A percentile compares a stretch with the other conserved stretches of the same genome.
Conservation (phyloP, 202 grass and related monocot species). For the Schoenoplectus tabernaemontani region DNA sequence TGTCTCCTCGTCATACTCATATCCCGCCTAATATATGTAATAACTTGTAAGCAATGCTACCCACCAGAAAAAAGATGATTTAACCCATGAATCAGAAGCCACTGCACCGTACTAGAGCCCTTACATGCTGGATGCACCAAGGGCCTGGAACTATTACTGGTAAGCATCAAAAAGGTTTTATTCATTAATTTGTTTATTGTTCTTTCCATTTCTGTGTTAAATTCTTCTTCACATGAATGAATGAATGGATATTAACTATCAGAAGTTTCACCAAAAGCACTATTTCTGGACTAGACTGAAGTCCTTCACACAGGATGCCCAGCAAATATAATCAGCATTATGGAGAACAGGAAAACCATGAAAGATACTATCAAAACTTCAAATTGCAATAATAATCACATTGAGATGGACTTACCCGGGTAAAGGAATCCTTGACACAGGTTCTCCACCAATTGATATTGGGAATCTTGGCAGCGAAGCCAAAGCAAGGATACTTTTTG, state of each 20-base stretch:
- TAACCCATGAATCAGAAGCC: neutral
- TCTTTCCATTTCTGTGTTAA: neutral
- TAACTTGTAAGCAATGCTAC: neutral
- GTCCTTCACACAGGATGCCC: neutral
- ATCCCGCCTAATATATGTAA: conserved; percentile 44
- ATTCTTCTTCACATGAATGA: neutral
- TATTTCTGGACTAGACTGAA: neutral
- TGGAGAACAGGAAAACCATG: neutral
- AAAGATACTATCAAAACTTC: neutral
- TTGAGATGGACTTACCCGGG: conserved; percentile 34
- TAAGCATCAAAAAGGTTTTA: neutral
- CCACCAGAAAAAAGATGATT: neutral
- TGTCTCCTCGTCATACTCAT: conserved; percentile 60
- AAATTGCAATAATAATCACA: neutral
- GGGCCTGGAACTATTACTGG: neutral
- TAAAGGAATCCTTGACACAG: conserved; percentile 80
- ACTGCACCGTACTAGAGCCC: neutral
- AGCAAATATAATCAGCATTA: neutral
- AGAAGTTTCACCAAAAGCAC: neutral
- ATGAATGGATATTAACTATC: neutral
- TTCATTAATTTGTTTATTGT: neutral
- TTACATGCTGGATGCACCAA: neutral
- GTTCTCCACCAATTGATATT: conserved; percentile 62
- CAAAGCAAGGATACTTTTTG: conserved; percentile 62
- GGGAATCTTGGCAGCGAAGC: conserved; percentile 46